Conservation (phyloP, 2,329 filamentous ascomycete species). For the Colletotrichum zoysiae region DNA sequence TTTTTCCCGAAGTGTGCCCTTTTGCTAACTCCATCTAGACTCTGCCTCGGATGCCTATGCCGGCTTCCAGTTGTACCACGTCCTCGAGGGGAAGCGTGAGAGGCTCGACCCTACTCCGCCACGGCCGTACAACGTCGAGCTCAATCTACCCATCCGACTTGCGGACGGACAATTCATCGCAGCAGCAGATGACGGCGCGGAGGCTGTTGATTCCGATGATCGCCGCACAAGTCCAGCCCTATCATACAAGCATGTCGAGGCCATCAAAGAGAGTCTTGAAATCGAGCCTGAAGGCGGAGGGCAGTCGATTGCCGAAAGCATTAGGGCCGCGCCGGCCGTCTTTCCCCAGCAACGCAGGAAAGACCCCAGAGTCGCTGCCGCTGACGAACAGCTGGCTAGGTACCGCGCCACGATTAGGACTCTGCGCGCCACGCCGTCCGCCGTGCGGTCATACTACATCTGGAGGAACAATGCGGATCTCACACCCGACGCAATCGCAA, state of each 20-base stretch:
- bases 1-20: not conserved
- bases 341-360: conserved; percentile 42
- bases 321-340: conserved; percentile 33
- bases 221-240: conserved; percentile 38
- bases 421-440: conserved; percentile 47
- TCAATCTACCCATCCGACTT: conserved; percentile 72
- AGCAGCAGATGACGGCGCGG: conserved; percentile 48
- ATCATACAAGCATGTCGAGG: conserved; percentile 11
- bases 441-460: conserved; percentile 71
- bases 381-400: conserved; percentile 54
- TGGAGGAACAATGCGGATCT: conserved; percentile 70
- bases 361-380: conserved; percentile 59
- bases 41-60: conserved; percentile 89
- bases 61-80: conserved; percentile 77
- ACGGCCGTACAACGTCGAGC: conserved; percentile 76
- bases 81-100: conserved; percentile 76
- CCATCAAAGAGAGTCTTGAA: conserved; percentile 43
- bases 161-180: conserved; percentile 56
- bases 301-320: conserved; percentile 33
- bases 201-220: conserved; percentile 48
- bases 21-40: conserved; percentile 61
- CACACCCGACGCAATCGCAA: conserved; percentile 62
- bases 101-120: conserved; percentile 78
- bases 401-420: conserved; percentile 52
- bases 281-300: conserved; percentile 45